Conservation (phyloP, 495 filamentous ascomycete species). For the Copromyces sp. region DNA sequence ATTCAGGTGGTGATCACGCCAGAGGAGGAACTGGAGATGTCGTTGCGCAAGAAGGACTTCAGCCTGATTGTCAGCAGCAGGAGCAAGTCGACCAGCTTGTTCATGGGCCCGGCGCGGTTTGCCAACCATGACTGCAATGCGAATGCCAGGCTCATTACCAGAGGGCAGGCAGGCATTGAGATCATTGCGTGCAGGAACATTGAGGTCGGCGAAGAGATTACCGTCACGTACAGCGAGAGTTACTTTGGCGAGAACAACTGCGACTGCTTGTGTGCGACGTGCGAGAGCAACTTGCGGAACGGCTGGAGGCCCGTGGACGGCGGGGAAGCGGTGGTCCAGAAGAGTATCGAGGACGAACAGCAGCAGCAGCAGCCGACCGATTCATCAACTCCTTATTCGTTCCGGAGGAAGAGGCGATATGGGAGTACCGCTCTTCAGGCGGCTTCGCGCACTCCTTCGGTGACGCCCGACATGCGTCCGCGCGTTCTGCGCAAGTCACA, state of each 20-base stretch:
- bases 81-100: conserved; percentile 76
- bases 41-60: conserved; percentile 76
- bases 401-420: conserved; percentile 34
- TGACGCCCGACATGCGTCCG: conserved; percentile 39
- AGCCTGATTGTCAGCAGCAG: conserved; percentile 90
- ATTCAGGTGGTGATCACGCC: conserved; percentile 83
- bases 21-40: conserved; percentile 76
- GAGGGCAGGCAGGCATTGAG: conserved; percentile 75
- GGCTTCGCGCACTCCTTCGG: conserved; percentile 34
- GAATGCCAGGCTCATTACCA: conserved; percentile 77
- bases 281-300: conserved; percentile 64
- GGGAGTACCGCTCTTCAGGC: conserved; percentile 23
- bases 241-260: conserved; percentile 95
- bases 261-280: conserved; percentile 86
- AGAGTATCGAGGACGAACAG: conserved; percentile 32
- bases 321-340: conserved; percentile 29
- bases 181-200: conserved; percentile 75
- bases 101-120: conserved; percentile 90
- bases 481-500: conserved; percentile 28
- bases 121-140: conserved; percentile 96
- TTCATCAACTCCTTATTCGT: conserved; percentile 21
- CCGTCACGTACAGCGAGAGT: conserved; percentile 86
- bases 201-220: conserved; percentile 83
- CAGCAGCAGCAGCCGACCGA: conserved; percentile 16
- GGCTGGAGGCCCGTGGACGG: conserved; percentile 57